Evolutionary conservation across 2,329 filamentous ascomycete genomes (phyloP).

Genomic region (Claviceps sp.): DNA sequence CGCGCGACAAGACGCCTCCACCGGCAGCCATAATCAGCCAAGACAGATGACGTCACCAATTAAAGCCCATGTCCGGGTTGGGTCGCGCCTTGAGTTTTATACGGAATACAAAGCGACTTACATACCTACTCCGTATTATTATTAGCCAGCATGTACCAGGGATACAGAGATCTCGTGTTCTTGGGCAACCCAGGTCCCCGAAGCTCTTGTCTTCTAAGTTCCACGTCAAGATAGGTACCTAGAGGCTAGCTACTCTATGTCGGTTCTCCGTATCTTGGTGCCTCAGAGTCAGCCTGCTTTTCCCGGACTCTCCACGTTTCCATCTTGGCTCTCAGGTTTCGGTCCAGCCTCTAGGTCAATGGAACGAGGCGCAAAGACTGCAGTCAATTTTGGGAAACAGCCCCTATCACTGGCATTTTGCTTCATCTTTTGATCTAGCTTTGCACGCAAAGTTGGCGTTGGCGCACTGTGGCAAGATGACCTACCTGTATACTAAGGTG

Average conservation of each 20-base stretch:
- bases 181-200: no score
- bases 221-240: no score
- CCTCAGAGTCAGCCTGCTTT: background rate
- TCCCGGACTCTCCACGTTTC: background rate
- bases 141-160: no score
- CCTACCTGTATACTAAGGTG: no score
- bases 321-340: background rate
- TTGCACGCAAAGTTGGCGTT: background rate
- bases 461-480: background rate
- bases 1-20: background rate
- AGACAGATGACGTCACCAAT: background rate
- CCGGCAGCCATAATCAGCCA: background rate
- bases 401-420: background rate
- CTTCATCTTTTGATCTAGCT: background rate
- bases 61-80: background rate
- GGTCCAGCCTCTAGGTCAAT: background rate
- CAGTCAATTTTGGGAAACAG: background rate
- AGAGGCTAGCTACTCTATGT: no score
- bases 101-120: no score
- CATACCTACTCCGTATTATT: no score
- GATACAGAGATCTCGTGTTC: no score
- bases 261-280: no score
- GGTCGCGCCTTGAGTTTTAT: background rate
- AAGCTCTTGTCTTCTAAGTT: no score
- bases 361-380: background rate